phyloP scores from a whole-genome alignment of 2,329 filamentous ascomycete genomes.

The Colletotrichum limetticola region DNA sequence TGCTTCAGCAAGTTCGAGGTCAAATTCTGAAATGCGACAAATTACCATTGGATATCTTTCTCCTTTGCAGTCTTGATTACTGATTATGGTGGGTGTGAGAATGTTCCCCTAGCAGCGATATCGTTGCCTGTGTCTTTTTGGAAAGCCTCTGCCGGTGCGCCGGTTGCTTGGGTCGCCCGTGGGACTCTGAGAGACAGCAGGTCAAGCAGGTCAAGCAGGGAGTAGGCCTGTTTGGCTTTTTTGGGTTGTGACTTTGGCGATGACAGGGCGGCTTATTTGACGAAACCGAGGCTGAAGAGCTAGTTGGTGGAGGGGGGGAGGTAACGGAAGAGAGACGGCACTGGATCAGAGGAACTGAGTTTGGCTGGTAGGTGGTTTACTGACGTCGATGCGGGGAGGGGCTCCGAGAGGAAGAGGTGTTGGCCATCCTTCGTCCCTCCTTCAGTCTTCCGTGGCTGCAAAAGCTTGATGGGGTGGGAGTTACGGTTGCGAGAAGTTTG shows the following conservation, averaged over 20 bases:
- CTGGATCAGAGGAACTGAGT: not conserved
- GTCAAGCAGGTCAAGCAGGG: not conserved
- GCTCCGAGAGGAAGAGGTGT: not conserved
- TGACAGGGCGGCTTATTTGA: not conserved
- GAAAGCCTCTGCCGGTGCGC: not conserved
- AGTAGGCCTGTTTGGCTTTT: not conserved
- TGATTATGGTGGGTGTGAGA: not conserved
- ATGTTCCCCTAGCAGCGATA: not conserved
- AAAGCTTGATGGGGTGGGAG: not conserved
- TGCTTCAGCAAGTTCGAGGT: not conserved
- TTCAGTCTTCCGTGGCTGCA: not conserved
- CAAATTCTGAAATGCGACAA: not conserved
- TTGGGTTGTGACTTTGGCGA: not conserved
- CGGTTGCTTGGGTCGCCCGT: not conserved
- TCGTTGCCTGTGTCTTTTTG: not conserved
- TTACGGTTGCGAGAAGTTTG: not conserved
- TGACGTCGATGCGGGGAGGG: conserved; percentile 2
- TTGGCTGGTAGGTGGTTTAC: not conserved
- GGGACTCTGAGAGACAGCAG: not conserved
- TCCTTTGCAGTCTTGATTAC: not conserved
- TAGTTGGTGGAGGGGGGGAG: not conserved
- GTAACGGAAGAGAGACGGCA: not conserved
- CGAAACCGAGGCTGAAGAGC: conserved; percentile 6
- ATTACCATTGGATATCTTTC: not conserved
- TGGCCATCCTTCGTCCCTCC: not conserved